A percentile compares a stretch with the other conserved stretches of the same genome.
Conservation (phyloP, 2,329 filamentous ascomycete genomes). For the Alternaria brassicicola region DNA sequence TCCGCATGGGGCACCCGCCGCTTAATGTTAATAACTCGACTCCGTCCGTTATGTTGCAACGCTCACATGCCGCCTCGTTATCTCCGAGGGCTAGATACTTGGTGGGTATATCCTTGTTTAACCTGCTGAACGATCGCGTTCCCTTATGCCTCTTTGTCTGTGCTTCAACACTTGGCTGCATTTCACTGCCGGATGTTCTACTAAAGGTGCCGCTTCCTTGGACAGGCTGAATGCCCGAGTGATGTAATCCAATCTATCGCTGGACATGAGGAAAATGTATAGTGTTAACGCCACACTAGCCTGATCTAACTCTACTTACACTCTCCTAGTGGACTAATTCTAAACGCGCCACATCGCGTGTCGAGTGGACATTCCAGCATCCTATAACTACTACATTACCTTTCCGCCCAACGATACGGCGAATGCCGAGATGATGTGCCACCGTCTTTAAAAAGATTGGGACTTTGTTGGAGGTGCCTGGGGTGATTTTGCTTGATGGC, state of each 20-base stretch:
- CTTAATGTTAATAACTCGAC: not conserved
- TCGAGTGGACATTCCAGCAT: not conserved
- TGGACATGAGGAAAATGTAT: not conserved
- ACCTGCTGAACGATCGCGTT: not conserved
- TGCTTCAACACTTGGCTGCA: not conserved
- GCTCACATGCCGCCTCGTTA: not conserved
- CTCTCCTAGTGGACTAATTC: not conserved
- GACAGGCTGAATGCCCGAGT: not conserved
- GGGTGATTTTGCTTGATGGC: conserved; percentile 3
- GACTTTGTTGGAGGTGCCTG: not conserved
- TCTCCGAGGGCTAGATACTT: conserved; percentile 3
- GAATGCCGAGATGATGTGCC: conserved; percentile 1
- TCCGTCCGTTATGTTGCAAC: not conserved
- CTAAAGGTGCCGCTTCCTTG: not conserved
- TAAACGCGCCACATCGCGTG: conserved; percentile 10
- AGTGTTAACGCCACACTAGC: not conserved
- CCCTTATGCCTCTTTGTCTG: not conserved
- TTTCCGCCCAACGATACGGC: not conserved
- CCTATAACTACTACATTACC: not conserved
- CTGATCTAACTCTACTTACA: not conserved
- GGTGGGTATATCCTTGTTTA: not conserved
- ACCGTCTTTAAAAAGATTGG: conserved; percentile 1
- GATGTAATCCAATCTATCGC: not conserved
- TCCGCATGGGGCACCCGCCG: conserved; percentile 1
- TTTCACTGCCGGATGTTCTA: not conserved